Evolutionary conservation across 192 early-diverging fungal species (phyloP), one percentile per base, ranked within the genome.

Genomic region (Coemansia sp.): DNA sequence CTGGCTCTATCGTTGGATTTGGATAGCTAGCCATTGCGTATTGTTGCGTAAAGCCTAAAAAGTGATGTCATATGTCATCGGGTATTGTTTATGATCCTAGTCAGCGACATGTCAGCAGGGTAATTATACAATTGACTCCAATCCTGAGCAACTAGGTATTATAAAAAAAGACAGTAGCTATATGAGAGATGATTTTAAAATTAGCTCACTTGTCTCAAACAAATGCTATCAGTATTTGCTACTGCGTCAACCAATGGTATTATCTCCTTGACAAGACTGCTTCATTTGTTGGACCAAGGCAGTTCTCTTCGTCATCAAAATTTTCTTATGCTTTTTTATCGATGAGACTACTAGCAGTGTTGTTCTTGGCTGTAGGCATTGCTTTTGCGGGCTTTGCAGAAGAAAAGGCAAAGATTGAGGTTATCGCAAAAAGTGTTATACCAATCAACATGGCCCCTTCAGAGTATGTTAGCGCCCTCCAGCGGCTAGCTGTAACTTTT

Each of bases 401-500:
- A 5, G 66, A 67, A 9, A 51, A 38, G 31, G 46, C 46, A 28
- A 38, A 21, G 26, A 60, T 67, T n/a, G 36, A 1, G 11, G 14
- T 37, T 8, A 40, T 60, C n/a, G 66, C 66, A 7, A 34, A 35
- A 24, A 23, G 28, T 13, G n/a, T 60, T 21, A 26, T 53, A 24
- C 36, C 59, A 1, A 60, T 21, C 9, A 50, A 50, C 46, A 24
- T 50, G 46, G 4, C 21, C 9, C 20, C 46, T 24, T 11, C 11
- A 26, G 46, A 62, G 39, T 69, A 65, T 24, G 56, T 34, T 5
- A 36, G 23, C 14, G 62, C 63, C 2, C 65, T 75, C 35, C 66
- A 68, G 28, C 66, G 66, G 23, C 51, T 75, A 11, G 73, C 66
- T 0, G 8, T 2, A n/a, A 53, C 50, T 2, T 20, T 75, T 13